Conservation (phyloP, 192 early-diverging fungal species). For the Pilaira anomala region DNA sequence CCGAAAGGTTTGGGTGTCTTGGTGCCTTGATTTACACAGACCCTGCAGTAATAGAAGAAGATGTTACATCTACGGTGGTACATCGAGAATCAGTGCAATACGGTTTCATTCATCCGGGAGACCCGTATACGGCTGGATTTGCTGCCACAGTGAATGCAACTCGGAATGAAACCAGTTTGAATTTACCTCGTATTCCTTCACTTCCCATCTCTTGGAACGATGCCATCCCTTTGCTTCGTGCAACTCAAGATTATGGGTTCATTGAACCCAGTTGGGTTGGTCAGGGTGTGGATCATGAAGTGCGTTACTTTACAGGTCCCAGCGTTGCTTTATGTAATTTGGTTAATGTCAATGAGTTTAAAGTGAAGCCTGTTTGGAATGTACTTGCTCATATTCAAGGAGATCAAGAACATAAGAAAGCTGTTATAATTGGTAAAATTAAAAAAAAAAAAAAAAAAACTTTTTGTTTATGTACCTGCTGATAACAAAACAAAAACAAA, state of each 20-base stretch:
- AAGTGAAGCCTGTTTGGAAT: constrained; percentile 54
- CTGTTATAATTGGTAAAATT: constrained; percentile 39
- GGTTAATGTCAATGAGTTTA: constrained; percentile 48
- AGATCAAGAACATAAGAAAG: constrained; percentile 44
- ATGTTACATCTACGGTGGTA: background rate
- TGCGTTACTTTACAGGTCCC: constrained; percentile 57
- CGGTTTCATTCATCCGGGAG: constrained; percentile 35
- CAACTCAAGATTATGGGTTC: constrained; percentile 44
- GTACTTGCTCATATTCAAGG: constrained; percentile 59
- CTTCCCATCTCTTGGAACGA: constrained; percentile 62
- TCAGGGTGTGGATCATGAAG: constrained; percentile 34
- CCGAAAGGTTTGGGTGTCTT: constrained; percentile 48
- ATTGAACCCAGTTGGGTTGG: constrained; percentile 46
- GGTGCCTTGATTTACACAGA: constrained; percentile 63
- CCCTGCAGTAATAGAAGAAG: constrained; percentile 35
- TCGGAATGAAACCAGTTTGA: constrained; percentile 41
- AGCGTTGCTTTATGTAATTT: constrained; percentile 45
- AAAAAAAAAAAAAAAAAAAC: background rate
- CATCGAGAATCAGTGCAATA: constrained; percentile 13
- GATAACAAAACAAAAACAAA: background rate
- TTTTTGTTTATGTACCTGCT: constrained; percentile 36
- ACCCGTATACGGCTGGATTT: constrained; percentile 56
- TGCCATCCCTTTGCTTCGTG: constrained; percentile 38
- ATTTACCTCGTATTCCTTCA: constrained; percentile 56
- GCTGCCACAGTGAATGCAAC: constrained; percentile 34